Conservation (phyloP, 2,329 filamentous ascomycete genomes). For the Pyricularia grisea region DNA sequence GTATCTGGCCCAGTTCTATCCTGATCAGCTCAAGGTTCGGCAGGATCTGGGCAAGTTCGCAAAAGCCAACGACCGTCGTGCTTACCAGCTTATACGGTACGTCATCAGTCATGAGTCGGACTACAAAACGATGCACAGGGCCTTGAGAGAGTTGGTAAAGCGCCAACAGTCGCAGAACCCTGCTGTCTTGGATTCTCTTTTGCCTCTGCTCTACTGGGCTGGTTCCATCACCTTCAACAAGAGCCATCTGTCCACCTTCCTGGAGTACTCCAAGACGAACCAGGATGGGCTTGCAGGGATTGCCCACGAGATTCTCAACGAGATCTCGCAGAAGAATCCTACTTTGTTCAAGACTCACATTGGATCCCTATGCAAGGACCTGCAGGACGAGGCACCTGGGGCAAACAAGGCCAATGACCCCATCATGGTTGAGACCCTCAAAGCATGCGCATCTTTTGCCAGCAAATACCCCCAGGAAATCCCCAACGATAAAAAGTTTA, state of each 20-base stretch:
- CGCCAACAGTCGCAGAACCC: constrained; percentile 61
- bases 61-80: constrained; percentile 80
- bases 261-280: constrained; percentile 78
- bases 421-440: constrained; percentile 78
- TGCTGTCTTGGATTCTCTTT: constrained; percentile 68
- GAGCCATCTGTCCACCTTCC: constrained; percentile 84
- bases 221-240: constrained; percentile 86
- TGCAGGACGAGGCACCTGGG: constrained; percentile 72
- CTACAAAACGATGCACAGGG: constrained; percentile 82
- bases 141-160: constrained; percentile 82
- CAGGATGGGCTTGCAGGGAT: constrained; percentile 67
- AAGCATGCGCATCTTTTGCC: constrained; percentile 87
- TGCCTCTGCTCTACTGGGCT: constrained; percentile 73
- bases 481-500: constrained; percentile 70
- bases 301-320: constrained; percentile 82
- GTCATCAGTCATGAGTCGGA: constrained; percentile 79
- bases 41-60: constrained; percentile 84
- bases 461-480: constrained; percentile 79
- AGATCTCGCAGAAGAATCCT: constrained; percentile 83
- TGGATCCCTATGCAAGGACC: constrained; percentile 78
- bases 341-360: constrained; percentile 90
- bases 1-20: constrained; percentile 64
- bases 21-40: constrained; percentile 62
- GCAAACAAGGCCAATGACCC: constrained; percentile 58
- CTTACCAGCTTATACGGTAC: constrained; percentile 82